Evolutionary conservation across 164 flowering plant genomes (phyloP).

Genomic region (Paratinospora sagittata): DNA sequence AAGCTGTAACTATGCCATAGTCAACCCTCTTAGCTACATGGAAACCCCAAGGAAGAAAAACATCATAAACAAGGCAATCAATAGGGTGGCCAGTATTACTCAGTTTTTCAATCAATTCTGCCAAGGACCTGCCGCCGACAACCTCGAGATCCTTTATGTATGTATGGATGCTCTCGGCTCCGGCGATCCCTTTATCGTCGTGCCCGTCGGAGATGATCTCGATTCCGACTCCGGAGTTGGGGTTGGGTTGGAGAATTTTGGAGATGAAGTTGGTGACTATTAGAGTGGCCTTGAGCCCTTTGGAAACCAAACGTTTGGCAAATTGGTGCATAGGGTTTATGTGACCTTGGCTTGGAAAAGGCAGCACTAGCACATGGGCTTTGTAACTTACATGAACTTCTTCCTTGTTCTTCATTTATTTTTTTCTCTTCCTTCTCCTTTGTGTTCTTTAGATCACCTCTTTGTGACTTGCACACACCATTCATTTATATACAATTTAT

Average conservation of each 20-base stretch:
- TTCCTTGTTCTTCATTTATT: too few relatives aligned
- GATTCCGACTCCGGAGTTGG: not conserved
- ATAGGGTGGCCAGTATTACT: not conserved
- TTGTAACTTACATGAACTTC: not conserved
- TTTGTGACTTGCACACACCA: too few relatives aligned
- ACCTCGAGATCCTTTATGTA: conserved; percentile 7
- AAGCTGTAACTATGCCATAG: conserved; percentile 4
- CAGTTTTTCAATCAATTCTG: conserved; percentile 11
- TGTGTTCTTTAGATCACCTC: too few relatives aligned
- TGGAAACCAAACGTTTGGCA: not conserved
- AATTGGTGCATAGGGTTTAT: not conserved
- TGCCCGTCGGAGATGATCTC: conserved; percentile 18
- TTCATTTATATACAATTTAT: too few relatives aligned
- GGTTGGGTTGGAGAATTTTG: not conserved
- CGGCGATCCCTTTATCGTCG: conserved; percentile 10
- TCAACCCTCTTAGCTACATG: conserved; percentile 10
- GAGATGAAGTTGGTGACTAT: not conserved
- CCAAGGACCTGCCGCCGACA: not conserved
- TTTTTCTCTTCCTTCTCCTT: too few relatives aligned
- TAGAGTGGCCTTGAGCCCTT: not conserved
- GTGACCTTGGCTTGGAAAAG: not conserved
- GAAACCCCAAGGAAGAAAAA: conserved; percentile 7
- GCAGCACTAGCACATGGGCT: not conserved
- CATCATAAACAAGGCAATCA: conserved; percentile 1
- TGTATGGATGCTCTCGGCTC: not conserved